These are phyloP conservation scores for Capronia americana DNA, from an alignment of 2,329 filamentous ascomycete genomes.

Conservation along the genomic window DNA sequence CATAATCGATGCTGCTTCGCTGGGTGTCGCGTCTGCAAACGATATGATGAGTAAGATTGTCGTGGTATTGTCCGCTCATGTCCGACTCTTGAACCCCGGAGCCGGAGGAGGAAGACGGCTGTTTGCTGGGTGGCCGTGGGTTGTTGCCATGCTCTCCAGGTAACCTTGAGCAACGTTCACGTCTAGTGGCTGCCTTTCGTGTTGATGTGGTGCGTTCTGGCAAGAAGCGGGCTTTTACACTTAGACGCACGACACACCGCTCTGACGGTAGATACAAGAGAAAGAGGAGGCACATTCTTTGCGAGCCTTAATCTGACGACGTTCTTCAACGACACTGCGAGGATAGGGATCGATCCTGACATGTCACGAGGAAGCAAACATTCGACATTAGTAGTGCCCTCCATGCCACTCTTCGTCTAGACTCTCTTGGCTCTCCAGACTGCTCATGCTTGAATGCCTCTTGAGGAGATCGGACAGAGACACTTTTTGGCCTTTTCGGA, in stretches of 20 bases:
- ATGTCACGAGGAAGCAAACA: not conserved
- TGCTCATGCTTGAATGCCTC: constrained; percentile 29
- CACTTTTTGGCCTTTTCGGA: constrained; percentile 42
- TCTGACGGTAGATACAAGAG: not conserved
- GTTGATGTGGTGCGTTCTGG: not conserved
- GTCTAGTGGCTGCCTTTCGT: not conserved
- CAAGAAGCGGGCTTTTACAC: too few species aligned
- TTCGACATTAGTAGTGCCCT: constrained; percentile 25
- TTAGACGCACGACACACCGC: not conserved
- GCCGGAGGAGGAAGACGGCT: not conserved
- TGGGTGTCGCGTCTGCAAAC: not conserved
- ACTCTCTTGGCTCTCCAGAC: constrained; percentile 23
- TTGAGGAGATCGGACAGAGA: constrained; percentile 34
- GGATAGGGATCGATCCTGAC: not conserved
- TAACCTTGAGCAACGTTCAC: not conserved
- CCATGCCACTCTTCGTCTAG: constrained; percentile 35
- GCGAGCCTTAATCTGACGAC: not conserved
- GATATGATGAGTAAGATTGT: not conserved
- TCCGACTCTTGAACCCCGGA: not conserved
- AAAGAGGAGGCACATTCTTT: not conserved
- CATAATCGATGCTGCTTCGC: not conserved
- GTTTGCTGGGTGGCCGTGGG: not conserved
- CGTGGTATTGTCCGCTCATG: not conserved
- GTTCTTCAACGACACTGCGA: not conserved
- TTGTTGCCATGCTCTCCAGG: not conserved